phyloP scores from a whole-genome alignment of 495 filamentous ascomycete genomes.

The Amniculicola lignicola region DNA sequence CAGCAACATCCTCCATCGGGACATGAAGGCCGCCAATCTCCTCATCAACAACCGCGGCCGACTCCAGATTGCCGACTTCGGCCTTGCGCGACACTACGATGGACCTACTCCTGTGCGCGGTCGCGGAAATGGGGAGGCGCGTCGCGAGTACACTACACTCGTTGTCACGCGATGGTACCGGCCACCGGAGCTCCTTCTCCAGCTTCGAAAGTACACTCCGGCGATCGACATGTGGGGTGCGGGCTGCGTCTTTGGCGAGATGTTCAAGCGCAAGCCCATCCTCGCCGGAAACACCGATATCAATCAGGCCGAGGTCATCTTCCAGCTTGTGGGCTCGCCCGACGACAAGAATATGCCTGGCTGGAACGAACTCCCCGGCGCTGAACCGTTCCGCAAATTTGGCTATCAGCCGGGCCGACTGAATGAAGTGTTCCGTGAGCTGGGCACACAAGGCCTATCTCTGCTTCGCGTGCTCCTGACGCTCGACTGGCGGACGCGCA shows the following conservation, averaged over 20 bases:
- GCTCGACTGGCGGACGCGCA: constrained; percentile 80
- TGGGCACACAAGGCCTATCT: constrained; percentile 64
- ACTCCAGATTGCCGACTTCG: constrained; percentile 96
- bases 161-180: constrained; percentile 98
- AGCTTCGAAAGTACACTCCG: constrained; percentile 83
- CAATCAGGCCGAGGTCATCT: constrained; percentile 88
- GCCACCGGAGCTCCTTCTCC: constrained; percentile 87
- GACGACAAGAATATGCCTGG: constrained; percentile 92
- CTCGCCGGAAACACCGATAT: constrained; percentile 82
- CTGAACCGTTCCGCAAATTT: constrained; percentile 68
- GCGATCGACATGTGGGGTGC: constrained; percentile 99
- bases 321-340: constrained; percentile 87
- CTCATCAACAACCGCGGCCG: constrained; percentile 93
- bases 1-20: constrained; percentile 85
- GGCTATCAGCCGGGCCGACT: constrained; percentile 64
- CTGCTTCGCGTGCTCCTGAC: constrained; percentile 78
- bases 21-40: constrained; percentile 98
- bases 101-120: constrained; percentile 76
- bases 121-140: constrained; percentile 77
- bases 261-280: constrained; percentile 93
- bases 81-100: constrained; percentile 89
- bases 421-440: constrained; percentile 65
- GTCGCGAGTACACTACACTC: constrained; percentile 85
- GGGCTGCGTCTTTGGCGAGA: constrained; percentile 96
- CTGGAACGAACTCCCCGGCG: constrained; percentile 76